Evolutionary conservation across 495 filamentous ascomycete genomes (phyloP), one percentile per base, ranked within the genome.

Genomic region (Aspergillus homomorphus): DNA sequence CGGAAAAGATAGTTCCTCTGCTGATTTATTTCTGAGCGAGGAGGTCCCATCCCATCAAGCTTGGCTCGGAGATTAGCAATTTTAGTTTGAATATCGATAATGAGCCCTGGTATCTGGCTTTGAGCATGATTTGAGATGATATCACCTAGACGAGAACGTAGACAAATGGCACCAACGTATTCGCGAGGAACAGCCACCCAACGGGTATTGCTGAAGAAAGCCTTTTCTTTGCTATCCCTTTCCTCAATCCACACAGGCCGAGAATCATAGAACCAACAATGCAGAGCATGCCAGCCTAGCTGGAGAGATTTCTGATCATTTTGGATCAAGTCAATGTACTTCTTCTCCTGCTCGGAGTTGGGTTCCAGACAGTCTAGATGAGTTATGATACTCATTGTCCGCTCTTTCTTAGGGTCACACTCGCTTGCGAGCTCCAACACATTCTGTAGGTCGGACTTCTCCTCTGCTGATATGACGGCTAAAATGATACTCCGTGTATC

Each of bases 201-300:
- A 22, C 52, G 52, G 4, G 75, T 69, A 0, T 57, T 46, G 14
- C 61, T 49, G 49, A 78, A 76, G 52, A 78, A 77, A 1, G 56
- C 57, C 4, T 49, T 70, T 42, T 77, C 74, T 21, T 49, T 21
- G 1, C 45, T 44, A 52, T 77, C 73, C 45, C 70, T 56, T 3
- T 53, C 65, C n/a, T 70, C 54, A 20, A 69, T 59, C 1, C 67
- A 61, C 3, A 64, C 21, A 0, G 64, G 46, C 1, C 59, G 26
- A 10, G n/a, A n/a, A n/a, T 78, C 67, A 54, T 80, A 82, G 6
- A 66, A 66, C 2, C 82, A 75, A 60, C 89, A 90, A 8, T 81
- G 81, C 21, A 92, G 66, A 3, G 86, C 80, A 68, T 90, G 85
- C 87, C 86, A 91, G 4, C 86, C 88, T 3, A 90, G 79, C 21